Conservation (phyloP, 2,329 filamentous ascomycete genomes). For the Fusarium cyanostomum region DNA sequence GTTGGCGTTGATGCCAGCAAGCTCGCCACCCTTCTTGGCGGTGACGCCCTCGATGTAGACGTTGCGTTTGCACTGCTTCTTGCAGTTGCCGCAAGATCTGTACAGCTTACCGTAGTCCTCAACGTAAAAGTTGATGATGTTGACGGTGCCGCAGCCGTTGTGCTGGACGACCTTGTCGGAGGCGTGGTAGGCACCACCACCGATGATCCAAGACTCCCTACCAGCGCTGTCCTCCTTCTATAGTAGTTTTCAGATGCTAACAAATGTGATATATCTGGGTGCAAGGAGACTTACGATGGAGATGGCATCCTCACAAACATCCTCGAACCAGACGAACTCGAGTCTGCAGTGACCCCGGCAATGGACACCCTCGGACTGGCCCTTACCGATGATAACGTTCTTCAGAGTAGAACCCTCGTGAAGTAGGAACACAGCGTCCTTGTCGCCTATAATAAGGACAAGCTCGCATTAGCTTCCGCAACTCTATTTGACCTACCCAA, state of each 20-base stretch:
- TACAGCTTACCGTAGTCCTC: slow-evolving; percentile 58
- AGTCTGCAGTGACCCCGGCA: slow-evolving; percentile 56
- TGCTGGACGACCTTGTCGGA: slow-evolving; percentile 54
- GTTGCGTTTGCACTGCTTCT: slow-evolving; percentile 24
- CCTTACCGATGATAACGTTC: slow-evolving; percentile 62
- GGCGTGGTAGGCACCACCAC: slow-evolving; percentile 54
- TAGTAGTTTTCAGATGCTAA: slow-evolving; percentile 41
- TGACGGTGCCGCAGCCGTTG: slow-evolving; percentile 53
- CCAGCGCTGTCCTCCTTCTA: slow-evolving; percentile 26
- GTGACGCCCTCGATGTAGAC: slow-evolving; percentile 23
- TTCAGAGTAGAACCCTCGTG: slow-evolving; percentile 58
- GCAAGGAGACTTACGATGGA: slow-evolving; percentile 42
- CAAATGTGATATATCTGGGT: neutral
- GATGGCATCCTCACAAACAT: slow-evolving; percentile 50
- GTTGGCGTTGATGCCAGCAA: slow-evolving; percentile 33
- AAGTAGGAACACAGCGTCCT: slow-evolving; percentile 60
- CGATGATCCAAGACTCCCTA: slow-evolving; percentile 52
- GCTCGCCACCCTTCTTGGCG: slow-evolving; percentile 29
- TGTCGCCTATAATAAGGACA: slow-evolving; percentile 40
- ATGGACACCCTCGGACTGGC: slow-evolving; percentile 60
- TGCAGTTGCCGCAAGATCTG: slow-evolving; percentile 54
- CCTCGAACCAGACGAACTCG: slow-evolving; percentile 51
- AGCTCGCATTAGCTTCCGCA: neutral
- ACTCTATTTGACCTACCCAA: neutral
- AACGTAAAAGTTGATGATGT: slow-evolving; percentile 40